Evolutionary conservation across 108 stramenopile genomes (phyloP).

Genomic region (Conticribra weissflogii): DNA sequence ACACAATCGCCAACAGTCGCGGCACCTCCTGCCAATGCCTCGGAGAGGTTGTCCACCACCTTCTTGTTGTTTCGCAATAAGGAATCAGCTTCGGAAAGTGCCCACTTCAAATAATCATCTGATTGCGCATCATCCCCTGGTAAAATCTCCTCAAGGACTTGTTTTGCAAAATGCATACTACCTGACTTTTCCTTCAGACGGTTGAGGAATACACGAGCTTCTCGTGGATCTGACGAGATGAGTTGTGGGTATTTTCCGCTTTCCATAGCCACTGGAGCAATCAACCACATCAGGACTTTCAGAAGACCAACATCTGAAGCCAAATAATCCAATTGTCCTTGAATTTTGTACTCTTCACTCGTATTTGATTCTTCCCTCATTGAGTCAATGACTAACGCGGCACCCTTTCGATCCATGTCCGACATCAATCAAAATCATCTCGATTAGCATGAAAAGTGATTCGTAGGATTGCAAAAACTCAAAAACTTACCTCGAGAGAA

Average conservation of each 20-base stretch:
- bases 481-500: conserved; percentile 75
- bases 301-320: conserved; percentile 77
- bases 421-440: too few species aligned
- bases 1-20: conserved; percentile 92
- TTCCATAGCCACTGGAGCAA: conserved; percentile 95
- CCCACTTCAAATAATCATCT: conserved; percentile 79
- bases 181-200: conserved; percentile 61
- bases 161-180: conserved; percentile 36
- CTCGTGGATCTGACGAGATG: conserved; percentile 89
- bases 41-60: conserved; percentile 63
- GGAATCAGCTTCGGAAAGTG: conserved; percentile 77
- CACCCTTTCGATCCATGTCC: conserved; percentile 32
- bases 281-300: conserved; percentile 89
- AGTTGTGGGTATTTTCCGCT: conserved; percentile 76
- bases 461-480: not conserved
- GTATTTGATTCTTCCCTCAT: conserved; percentile 44
- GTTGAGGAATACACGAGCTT: conserved; percentile 79
- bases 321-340: conserved; percentile 61
- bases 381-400: conserved; percentile 36
- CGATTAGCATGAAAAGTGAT: not conserved
- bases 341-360: conserved; percentile 17
- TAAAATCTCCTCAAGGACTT: conserved; percentile 32
- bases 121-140: conserved; percentile 52
- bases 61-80: conserved; percentile 68
- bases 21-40: conserved; percentile 78